Base-by-base conservation (phyloP, 2,329 filamentous ascomycete genomes). In the Alternaria sp. region DNA sequence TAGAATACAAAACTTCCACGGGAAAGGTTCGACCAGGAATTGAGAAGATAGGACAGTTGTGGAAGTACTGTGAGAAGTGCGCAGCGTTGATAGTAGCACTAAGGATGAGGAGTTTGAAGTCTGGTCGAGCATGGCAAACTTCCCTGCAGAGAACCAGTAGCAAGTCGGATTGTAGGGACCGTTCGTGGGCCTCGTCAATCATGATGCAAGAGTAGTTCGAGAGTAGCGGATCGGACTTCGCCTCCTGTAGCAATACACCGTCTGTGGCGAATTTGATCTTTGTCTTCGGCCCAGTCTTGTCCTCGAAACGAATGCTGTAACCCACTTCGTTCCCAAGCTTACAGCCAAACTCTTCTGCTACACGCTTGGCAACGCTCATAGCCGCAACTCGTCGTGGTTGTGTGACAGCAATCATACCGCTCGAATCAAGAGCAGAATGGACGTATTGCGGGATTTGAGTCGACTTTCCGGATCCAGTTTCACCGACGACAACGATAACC, bases 161-260 rank as follows among this genome's bases (percentile, higher is more conserved):
- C 57, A 99, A 94, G 78, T 99, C 95, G 14, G 32, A 36, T 30
- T 0, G 94, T 97, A 54, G 93, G 89, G 0, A 98, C 67, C 95
- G 86, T 77, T 99, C 95, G 86, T 99, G 95, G 0, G 95, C 95
- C 77, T 99, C 95, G 75, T 99, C 95, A 57, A 99, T 94, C 90
- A 99, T 97, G 64, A 99, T 81, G 12, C 90, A 92, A 5, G 92
- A 91, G 70, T 98, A 98, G 16, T 88, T 88, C 1, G 88, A 86
- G 6, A 98, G 82, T 67, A 94, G 89, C 94, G 71, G 0, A 92
- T 94, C 81, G 97, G 97, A 91, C 75, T 91, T 75, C 97, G 93
- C 74, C 93, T 38, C 16, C 6, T n/a, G 86, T 30, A 98, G 83
- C 39, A 98, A 82, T 91, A 98, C 96, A 75, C 95, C 95, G 73